Conservation (phyloP, 257 asterid species). For the Solanum virginianum region DNA sequence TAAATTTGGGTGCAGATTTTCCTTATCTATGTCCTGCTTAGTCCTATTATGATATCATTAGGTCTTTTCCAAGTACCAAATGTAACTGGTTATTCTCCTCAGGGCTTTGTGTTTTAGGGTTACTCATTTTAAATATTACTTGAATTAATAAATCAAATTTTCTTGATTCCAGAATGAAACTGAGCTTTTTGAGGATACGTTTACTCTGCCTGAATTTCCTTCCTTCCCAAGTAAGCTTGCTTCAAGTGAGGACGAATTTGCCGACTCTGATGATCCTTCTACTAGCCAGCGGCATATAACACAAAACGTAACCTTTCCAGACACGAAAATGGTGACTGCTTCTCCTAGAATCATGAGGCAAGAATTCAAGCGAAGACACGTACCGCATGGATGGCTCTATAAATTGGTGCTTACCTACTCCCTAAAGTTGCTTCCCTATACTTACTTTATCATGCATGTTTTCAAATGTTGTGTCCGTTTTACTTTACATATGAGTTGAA, state of each 20-base stretch:
- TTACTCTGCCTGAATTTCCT: slow-evolving; percentile 70
- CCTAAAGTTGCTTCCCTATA: not conserved
- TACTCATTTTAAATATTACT: not conserved
- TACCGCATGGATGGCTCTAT: slow-evolving; percentile 66
- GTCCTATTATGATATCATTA: not conserved
- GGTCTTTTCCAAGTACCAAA: not conserved
- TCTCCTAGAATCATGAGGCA: slow-evolving; percentile 43
- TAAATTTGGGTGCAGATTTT: not conserved
- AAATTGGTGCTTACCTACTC: slow-evolving; percentile 41
- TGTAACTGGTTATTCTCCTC: not conserved
- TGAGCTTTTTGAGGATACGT: slow-evolving; percentile 80
- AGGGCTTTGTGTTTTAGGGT: not conserved
- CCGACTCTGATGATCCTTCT: slow-evolving; percentile 78
- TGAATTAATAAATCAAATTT: not conserved
- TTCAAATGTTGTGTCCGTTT: not conserved
- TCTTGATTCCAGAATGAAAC: slow-evolving; percentile 63
- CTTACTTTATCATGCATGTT: not conserved
- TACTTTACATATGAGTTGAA: not conserved
- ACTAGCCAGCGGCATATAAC: slow-evolving; percentile 37
- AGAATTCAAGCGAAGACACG: slow-evolving; percentile 44
- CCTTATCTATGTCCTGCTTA: not conserved
- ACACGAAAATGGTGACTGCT: slow-evolving; percentile 40
- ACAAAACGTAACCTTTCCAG: slow-evolving; percentile 41
- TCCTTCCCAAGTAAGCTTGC: slow-evolving; percentile 80
- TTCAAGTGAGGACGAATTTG: slow-evolving; percentile 89